These are phyloP conservation scores for Chaetomiaceae sp. DNA, from an alignment of 2,329 filamentous ascomycete species.

Conservation along the genomic window DNA sequence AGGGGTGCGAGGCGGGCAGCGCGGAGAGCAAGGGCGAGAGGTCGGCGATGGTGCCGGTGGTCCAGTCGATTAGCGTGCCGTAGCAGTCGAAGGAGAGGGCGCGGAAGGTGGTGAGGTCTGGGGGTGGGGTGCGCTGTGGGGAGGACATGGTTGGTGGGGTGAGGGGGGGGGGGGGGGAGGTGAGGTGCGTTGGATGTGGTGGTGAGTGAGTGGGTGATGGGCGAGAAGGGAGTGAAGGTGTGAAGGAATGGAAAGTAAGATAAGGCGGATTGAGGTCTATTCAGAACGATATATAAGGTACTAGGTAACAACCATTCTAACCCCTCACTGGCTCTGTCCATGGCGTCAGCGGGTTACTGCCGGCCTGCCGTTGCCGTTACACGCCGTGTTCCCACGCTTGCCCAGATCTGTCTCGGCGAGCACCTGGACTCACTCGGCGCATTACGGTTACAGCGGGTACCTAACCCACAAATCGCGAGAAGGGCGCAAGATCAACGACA, in stretches of 20 bases:
- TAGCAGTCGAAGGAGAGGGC: conserved; percentile 70
- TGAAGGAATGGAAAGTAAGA: not conserved
- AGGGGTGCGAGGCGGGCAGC: conserved; percentile 34
- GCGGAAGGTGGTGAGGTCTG: conserved; percentile 26
- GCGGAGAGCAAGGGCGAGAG: conserved; percentile 44
- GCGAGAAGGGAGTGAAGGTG: too few relatives aligned
- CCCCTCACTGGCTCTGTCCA: too few relatives aligned
- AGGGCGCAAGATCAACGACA: too few relatives aligned
- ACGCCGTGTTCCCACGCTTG: not conserved
- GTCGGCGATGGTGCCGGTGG: conserved; percentile 53
- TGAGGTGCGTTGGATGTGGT: not conserved
- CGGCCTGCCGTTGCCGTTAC: not conserved
- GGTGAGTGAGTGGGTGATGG: too few relatives aligned
- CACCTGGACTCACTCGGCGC: not conserved
- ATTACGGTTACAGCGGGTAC: too few relatives aligned
- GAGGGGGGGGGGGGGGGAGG: not conserved
- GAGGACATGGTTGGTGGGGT: not conserved
- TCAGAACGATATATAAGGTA: too few relatives aligned
- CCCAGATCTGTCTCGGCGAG: not conserved
- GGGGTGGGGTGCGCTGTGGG: too few relatives aligned
- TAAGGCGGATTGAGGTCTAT: too few relatives aligned
- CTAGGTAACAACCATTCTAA: too few relatives aligned
- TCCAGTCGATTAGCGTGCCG: conserved; percentile 75
- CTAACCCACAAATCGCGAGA: too few relatives aligned
- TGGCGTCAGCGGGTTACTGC: not conserved